Base-by-base conservation (phyloP, 2,329 filamentous ascomycete species). In the Monosporascus sp. region DNA sequence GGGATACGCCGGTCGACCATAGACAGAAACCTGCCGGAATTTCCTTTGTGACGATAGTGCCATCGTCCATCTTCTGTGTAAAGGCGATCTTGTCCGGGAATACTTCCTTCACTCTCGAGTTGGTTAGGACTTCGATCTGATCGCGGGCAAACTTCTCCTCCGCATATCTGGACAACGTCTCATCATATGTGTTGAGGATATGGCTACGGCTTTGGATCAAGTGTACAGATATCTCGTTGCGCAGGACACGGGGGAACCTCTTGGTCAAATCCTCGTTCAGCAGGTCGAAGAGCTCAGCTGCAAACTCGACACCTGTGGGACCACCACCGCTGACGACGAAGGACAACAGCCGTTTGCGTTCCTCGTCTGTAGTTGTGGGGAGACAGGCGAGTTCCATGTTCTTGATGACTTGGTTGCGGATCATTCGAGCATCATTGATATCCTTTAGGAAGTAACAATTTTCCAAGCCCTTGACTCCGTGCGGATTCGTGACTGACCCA, bases 121-220 rank as follows among this genome's bases (percentile, higher is more conserved):
- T 97, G 51, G 92, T 97, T 60, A 96, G 80, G 8, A 99, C 87
- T 45, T 96, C 87, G 53, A 99, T 88, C 61, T 92, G 85, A 68
- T 99, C 94, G 65, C 94, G 90, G 18, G 88, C 84, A 66, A 99
- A 97, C 43, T 89, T 86, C 51, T 89, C 84, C 72, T 99, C 94
- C 20, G 94, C 93, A 68, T 95, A 99, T 67, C 86, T 85, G 11
- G 92, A 97, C 1, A 99, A 80, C 0, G 91, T 87, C 73, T 99
- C 94, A 60, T 99, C 94, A 68, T 99, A 99, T 0, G 94, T 99
- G 74, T 99, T 99, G 31, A 99, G 78, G 58, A 99, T 99, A 63
- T 99, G 94, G 41, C 88, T 86, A 55, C 94, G 84, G 64, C 91
- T 96, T 68, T 99, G 94, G 57, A 99, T 97, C 47, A 99, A 80